phyloP scores from a whole-genome alignment of 805 yeast species.

The Barnettozyma salicaria region DNA sequence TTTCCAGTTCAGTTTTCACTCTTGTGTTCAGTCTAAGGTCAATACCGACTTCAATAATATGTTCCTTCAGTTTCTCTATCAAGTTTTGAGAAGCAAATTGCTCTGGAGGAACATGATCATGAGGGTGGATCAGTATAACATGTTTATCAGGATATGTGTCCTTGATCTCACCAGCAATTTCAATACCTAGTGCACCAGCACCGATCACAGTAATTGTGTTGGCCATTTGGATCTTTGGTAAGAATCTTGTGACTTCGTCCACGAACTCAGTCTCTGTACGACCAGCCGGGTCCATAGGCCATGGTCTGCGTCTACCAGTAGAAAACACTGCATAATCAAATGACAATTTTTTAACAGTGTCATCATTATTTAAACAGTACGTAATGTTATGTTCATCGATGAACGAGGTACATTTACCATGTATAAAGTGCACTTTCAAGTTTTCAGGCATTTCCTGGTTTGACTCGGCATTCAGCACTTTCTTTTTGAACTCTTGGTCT shows the following conservation, averaged over 20 bases:
- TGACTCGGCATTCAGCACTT: constrained; percentile 3
- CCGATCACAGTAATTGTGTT: constrained; percentile 42
- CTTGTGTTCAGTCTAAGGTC: constrained; percentile 29
- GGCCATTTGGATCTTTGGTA: constrained; percentile 29
- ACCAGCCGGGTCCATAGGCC: constrained; percentile 52
- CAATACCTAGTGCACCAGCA: constrained; percentile 49
- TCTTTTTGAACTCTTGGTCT: constrained; percentile 25
- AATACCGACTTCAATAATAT: constrained; percentile 21
- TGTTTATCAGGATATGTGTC: constrained; percentile 32
- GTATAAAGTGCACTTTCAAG: constrained; percentile 18
- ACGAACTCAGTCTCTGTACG: constrained; percentile 32
- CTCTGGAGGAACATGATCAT: constrained; percentile 37
- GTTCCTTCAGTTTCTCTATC: constrained; percentile 13
- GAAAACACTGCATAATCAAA: constrained; percentile 46
- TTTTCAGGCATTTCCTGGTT: constrained; percentile 14
- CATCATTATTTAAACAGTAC: constrained; percentile 20
- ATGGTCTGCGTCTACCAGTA: constrained; percentile 43
- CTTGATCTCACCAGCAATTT: constrained; percentile 43
- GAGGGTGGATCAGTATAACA: constrained; percentile 38
- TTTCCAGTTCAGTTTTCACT: constrained; percentile 24
- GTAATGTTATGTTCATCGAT: constrained; percentile 18
- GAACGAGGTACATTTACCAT: constrained; percentile 22
- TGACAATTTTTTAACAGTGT: constrained; percentile 19
- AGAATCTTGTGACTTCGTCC: constrained; percentile 37
- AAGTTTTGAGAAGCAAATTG: constrained; percentile 22